phyloP scores from a whole-genome alignment of 768 basidiomycete genomes.

The Gloeostereum incarnatum region DNA sequence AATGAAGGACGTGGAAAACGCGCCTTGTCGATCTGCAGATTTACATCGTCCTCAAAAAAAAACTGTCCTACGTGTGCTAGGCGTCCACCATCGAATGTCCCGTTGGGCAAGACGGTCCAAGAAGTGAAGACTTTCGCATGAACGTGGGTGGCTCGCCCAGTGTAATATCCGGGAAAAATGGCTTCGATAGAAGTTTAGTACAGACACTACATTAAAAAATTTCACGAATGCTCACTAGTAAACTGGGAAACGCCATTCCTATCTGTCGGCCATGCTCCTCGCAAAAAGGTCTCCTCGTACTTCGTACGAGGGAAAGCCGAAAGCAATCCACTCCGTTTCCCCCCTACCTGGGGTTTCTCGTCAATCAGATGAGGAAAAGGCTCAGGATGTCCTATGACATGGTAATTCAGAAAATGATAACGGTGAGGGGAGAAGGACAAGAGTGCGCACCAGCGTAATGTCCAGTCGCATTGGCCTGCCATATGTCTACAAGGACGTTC shows the following conservation, averaged over 20 bases:
- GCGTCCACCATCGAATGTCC: slow-evolving; percentile 32
- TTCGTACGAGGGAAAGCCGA: slow-evolving; percentile 34
- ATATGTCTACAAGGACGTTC: slow-evolving; percentile 49
- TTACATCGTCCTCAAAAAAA: slow-evolving; percentile 48
- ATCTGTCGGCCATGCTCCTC: slow-evolving; percentile 47
- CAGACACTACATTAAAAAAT: background rate
- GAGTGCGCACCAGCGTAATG: slow-evolving; percentile 33
- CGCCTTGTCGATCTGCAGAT: slow-evolving; percentile 37
- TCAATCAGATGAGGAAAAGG: slow-evolving; percentile 32
- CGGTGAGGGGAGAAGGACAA: background rate
- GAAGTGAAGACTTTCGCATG: slow-evolving; percentile 46
- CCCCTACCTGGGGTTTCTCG: slow-evolving; percentile 37
- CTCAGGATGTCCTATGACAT: slow-evolving; percentile 29
- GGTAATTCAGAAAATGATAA: background rate
- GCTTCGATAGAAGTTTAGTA: slow-evolving; percentile 15
- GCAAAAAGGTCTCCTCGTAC: slow-evolving; percentile 34
- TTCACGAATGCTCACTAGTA: slow-evolving; percentile 25
- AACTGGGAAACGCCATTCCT: slow-evolving; percentile 44
- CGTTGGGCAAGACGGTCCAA: slow-evolving; percentile 34
- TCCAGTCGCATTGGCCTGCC: slow-evolving; percentile 50
- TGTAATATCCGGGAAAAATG: slow-evolving; percentile 50
- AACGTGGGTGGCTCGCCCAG: slow-evolving; percentile 45
- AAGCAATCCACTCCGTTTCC: slow-evolving; percentile 31
- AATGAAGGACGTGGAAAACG: slow-evolving; percentile 4
- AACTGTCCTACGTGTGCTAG: slow-evolving; percentile 43